Percentiles rank a stretch among this genome's conserved stretches.
These are phyloP conservation scores for Chalciporus pseudorubinellus DNA, from an alignment of 768 basidiomycete genomes.

Conservation along the genomic window DNA sequence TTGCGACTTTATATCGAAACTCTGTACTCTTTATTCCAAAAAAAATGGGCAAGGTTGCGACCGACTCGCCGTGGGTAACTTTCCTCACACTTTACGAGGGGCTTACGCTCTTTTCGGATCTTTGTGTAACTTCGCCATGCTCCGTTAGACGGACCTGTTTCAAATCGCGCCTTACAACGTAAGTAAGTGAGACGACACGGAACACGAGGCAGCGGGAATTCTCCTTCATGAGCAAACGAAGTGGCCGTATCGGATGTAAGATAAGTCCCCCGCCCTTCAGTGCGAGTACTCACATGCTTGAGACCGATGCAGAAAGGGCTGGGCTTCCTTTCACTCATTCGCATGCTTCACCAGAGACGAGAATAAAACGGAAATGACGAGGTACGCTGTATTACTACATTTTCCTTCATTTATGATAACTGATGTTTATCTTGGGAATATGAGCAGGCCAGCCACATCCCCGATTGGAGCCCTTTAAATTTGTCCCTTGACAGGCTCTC, in stretches of 20 bases:
- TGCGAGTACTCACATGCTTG: neutral
- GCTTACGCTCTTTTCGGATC: no score
- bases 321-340: neutral
- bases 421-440: no score
- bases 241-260: neutral
- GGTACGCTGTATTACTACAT: neutral
- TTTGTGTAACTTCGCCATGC: no score
- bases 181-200: neutral
- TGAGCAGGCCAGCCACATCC: neutral
- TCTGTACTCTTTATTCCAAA: no score
- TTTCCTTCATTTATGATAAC: neutral
- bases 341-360: neutral
- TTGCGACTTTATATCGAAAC: no score
- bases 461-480: neutral
- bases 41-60: no score
- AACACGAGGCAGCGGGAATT: neutral
- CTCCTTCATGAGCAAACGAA: neutral
- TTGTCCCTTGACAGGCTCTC: neutral
- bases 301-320: neutral
- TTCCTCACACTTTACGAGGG: no score
- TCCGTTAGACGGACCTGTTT: no score
- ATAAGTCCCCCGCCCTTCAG: neutral
- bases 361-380: constrained; percentile 4
- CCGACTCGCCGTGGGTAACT: no score
- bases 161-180: no score